Percentiles rank a stretch among this genome's conserved stretches.
Conservation (phyloP, 2,329 filamentous ascomycete genomes). For the Basipetospora chlamydospora region DNA sequence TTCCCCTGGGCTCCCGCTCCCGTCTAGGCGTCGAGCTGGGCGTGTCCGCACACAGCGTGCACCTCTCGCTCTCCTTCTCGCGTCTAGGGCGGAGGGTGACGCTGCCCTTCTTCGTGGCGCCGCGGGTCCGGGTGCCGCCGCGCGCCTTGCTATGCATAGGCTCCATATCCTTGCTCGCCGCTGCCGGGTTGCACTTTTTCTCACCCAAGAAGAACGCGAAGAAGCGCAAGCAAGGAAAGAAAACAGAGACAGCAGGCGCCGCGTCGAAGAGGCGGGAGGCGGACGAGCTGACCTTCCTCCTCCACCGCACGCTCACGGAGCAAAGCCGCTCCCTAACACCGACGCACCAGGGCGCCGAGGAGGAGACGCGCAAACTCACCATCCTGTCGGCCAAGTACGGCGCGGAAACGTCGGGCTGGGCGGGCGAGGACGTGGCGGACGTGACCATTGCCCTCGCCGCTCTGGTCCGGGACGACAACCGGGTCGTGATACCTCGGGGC, state of each 20-base stretch:
- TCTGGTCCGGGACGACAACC: slow-evolving; percentile 23
- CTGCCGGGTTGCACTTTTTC: slow-evolving; percentile 22
- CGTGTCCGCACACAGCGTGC: slow-evolving; percentile 23
- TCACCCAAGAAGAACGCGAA: slow-evolving; percentile 8
- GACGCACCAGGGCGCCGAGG: too few relatives aligned
- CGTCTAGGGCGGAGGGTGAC: slow-evolving; percentile 28
- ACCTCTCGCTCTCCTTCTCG: slow-evolving; percentile 32
- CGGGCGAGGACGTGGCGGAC: slow-evolving; percentile 30
- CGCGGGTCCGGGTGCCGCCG: slow-evolving; percentile 13
- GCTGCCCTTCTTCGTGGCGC: slow-evolving; percentile 26
- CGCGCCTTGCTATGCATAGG: slow-evolving; percentile 23
- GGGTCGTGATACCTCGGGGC: slow-evolving; percentile 23
- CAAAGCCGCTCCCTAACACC: too few relatives aligned
- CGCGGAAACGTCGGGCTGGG: slow-evolving; percentile 17
- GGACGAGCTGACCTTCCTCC: slow-evolving; percentile 27
- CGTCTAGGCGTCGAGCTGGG: slow-evolving; percentile 30
- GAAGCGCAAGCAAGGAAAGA: not conserved
- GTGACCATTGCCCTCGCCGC: slow-evolving; percentile 32
- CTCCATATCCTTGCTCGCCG: slow-evolving; percentile 23
- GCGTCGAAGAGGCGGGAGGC: slow-evolving; percentile 20
- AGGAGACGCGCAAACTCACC: slow-evolving; percentile 26
- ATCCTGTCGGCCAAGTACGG: slow-evolving; percentile 35
- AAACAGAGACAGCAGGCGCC: too few relatives aligned
- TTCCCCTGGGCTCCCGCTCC: slow-evolving; percentile 23
- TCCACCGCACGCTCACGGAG: slow-evolving; percentile 25